Evolutionary conservation across 192 early-diverging fungal species (phyloP), one percentile per base, ranked within the genome.

Genomic region (Rhizoclosmatium sp.): DNA sequence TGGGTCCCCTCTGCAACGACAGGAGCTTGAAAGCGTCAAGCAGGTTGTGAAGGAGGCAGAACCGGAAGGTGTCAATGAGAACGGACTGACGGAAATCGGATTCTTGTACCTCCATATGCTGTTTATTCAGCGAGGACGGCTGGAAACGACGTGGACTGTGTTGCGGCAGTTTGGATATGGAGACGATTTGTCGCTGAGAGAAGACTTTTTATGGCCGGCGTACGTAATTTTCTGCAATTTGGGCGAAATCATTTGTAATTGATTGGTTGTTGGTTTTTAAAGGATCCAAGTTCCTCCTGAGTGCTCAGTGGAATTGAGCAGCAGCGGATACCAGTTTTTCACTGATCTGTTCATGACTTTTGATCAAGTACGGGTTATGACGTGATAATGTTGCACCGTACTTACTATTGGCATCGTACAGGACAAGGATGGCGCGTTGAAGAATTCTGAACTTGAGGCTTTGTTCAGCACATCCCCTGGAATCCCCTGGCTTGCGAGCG

Each of bases 111-210:
- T 99, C 51, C 96, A 99, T 80, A 93, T 93, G 66, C 90, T 97
- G 40, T 99, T 98, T 82, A 97, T 99, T 65, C 97, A 98, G 88
- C 89, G 95, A 4, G 98, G 98, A 14, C 91, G 97, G 16, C 86
- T 98, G 21, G 98, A 99, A 80, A 99, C 98, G 3, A 98, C 98
- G 31, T 99, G 98, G 98, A 95, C 96, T 54, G 97, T 99, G 2
- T 80, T 99, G 65, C 85, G 97, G 59, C 92, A 91, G 75, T 99
- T 99, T 87, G 97, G 97, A 41, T 99, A 99, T 78, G 96, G 96
- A 40, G 94, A 98, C 78, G 97, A 99, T 76, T 78, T 99, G 58
- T 92, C 93, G 0, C 78, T 99, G 69, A 85, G 95, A 69, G 95
- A 97, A 81, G 97, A 97, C 73, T 99, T 93, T 80, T 79, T 99